Evolutionary conservation across 106 monocot genomes (phyloP), one percentile per base, ranked within the genome.

Genomic region (Dactylorhiza incarnata): DNA sequence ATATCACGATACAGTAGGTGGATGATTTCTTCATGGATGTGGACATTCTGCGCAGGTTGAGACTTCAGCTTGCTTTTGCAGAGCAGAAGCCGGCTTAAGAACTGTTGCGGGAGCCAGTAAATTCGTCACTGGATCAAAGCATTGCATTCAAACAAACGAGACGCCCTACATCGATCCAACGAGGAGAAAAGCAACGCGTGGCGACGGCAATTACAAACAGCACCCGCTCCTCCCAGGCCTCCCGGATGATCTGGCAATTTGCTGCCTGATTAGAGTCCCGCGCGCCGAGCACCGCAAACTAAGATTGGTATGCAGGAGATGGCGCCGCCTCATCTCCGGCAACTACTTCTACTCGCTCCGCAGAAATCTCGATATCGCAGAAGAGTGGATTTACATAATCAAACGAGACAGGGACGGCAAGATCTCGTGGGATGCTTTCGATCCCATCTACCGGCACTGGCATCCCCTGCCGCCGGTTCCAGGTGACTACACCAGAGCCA

Each of bases 301-400:
- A 45, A 61, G 74, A 25, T 48, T 82, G 25, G 78, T 82, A 46
- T 78, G 78, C 26, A 77, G 72, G 55, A 72, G 82, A 49, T 82
- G 82, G 82, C 72, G 77, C 23, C 73, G 77, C 37, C 63, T 82
- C 14, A 23, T 82, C 19, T 73, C 73, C 23, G 62, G 61, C 15
- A 82, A 82, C 61, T 82, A 73, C 77, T 82, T 73, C 20, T 82
- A 61, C 51, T 82, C 82, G 50, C 82, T 82, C 45, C 59, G 77
- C 11, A 77, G 77, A 51, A 82, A 51, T 20, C 49, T 65, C 51
- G 82, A 77, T 29, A 77, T 73, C 72, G 73, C 71, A 13, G 82
- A 82, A 77, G 82, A 82, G 51, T 82, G 82, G 82, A 73, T 82
- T 44, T 82, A 78, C 67, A 74, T 78, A 45, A 73, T 82, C 48